Evolutionary conservation across 2,329 filamentous ascomycete genomes (phyloP).

Genomic region (Fusarium begoniae): DNA sequence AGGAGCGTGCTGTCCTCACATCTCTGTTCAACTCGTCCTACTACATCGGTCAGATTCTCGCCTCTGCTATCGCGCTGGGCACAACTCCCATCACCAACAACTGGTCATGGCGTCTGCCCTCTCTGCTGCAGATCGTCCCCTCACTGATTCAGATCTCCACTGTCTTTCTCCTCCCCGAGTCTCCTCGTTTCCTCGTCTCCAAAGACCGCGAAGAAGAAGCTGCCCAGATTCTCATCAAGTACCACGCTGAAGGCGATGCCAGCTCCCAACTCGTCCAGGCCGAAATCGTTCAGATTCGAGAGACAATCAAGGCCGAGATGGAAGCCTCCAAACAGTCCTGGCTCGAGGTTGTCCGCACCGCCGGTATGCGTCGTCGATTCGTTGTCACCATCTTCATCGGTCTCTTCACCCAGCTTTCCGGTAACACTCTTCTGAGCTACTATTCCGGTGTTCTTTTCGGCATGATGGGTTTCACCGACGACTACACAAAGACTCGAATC

Average conservation of each 20-base stretch:
- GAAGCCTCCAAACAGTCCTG: conserved; percentile 61
- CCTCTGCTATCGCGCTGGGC: conserved; percentile 57
- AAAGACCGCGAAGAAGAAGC: conserved; percentile 47
- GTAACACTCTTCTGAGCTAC: conserved; percentile 53
- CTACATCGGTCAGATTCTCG: conserved; percentile 62
- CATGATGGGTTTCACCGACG: conserved; percentile 55
- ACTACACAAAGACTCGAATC: conserved; percentile 56
- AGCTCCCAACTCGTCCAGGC: conserved; percentile 63
- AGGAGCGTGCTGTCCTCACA: conserved; percentile 64
- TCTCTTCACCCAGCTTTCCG: conserved; percentile 63
- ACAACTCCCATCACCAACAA: conserved; percentile 51
- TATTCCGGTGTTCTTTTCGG: conserved; percentile 49
- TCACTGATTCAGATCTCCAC: conserved; percentile 52
- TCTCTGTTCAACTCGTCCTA: conserved; percentile 56
- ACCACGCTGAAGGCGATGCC: conserved; percentile 62
- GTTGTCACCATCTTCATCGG: conserved; percentile 60
- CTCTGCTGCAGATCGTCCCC: conserved; percentile 54
- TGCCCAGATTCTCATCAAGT: conserved; percentile 48
- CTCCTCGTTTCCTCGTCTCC: conserved; percentile 47
- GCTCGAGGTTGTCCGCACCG: conserved; percentile 59
- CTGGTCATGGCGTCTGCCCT: conserved; percentile 52
- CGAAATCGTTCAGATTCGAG: conserved; percentile 68
- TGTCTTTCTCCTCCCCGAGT: conserved; percentile 49
- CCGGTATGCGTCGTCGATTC: conserved; percentile 60
- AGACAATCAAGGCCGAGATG: conserved; percentile 63